Conservation (phyloP, 495 filamentous ascomycete species). For the Aspergillus ostianus region DNA sequence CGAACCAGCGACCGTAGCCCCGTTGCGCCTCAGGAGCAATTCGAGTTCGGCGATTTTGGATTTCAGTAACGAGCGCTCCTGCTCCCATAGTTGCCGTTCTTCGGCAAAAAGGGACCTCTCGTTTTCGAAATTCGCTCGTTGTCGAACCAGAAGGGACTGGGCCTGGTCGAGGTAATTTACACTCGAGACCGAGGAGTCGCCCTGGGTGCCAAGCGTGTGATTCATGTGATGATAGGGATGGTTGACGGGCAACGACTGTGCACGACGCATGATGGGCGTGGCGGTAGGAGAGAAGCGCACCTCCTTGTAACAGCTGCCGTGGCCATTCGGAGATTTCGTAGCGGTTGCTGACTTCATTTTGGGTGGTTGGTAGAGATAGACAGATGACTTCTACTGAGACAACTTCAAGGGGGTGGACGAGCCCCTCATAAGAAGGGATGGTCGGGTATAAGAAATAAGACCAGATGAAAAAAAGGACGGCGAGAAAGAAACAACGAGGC, state of each 20-base stretch:
- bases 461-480: not conserved
- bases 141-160: constrained; percentile 41
- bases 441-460: constrained; percentile 3
- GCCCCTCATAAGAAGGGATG: constrained; percentile 2
- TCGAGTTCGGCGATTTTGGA: constrained; percentile 42
- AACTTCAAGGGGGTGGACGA: constrained; percentile 1
- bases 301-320: constrained; percentile 46
- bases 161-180: constrained; percentile 41
- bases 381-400: constrained; percentile 1
- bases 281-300: constrained; percentile 48
- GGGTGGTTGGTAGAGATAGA: constrained; percentile 8
- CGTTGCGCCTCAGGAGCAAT: constrained; percentile 23
- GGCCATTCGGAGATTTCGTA: constrained; percentile 34
- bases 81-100: constrained; percentile 43
- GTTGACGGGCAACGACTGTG: constrained; percentile 38
- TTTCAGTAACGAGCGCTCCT: constrained; percentile 38
- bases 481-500: constrained; percentile 1
- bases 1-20: constrained; percentile 10
- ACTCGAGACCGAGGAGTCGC: constrained; percentile 21
- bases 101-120: constrained; percentile 41
- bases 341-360: constrained; percentile 33
- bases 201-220: constrained; percentile 11
- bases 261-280: constrained; percentile 36
- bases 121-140: constrained; percentile 36
- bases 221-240: constrained; percentile 23